phyloP scores from a whole-genome alignment of 768 basidiomycete genomes.

The Amanita rubescens region DNA sequence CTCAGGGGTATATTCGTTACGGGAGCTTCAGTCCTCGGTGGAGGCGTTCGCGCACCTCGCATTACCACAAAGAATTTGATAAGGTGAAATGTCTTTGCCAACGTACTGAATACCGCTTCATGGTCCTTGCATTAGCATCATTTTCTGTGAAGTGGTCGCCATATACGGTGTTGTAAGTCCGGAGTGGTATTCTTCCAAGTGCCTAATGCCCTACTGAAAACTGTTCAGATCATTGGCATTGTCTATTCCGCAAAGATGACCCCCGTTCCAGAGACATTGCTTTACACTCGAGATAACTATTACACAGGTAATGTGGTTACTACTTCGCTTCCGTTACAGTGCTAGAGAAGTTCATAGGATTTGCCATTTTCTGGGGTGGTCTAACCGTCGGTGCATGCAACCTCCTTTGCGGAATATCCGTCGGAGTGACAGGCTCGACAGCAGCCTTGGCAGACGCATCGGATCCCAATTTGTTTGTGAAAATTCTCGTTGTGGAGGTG shows the following conservation, averaged over 20 bases:
- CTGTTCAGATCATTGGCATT: slow-evolving; percentile 81
- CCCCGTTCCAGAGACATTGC: slow-evolving; percentile 48
- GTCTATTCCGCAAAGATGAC: slow-evolving; percentile 85
- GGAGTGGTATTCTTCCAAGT: not conserved
- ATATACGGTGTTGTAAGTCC: slow-evolving; percentile 88
- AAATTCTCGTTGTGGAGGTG: slow-evolving; percentile 94
- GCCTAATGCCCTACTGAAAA: not conserved
- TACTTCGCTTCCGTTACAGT: not conserved
- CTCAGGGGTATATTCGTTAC: slow-evolving; percentile 96
- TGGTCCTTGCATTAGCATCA: slow-evolving; percentile 56
- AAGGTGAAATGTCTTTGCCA: slow-evolving; percentile 44
- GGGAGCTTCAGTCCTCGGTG: slow-evolving; percentile 93
- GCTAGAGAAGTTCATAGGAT: slow-evolving; percentile 42
- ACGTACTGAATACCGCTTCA: not conserved
- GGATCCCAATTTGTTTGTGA: slow-evolving; percentile 91
- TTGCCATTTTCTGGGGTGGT: slow-evolving; percentile 95
- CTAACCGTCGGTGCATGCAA: slow-evolving; percentile 92
- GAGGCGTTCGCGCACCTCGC: slow-evolving; percentile 87
- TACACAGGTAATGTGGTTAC: slow-evolving; percentile 60
- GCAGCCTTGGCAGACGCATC: slow-evolving; percentile 94
- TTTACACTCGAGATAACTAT: slow-evolving; percentile 86
- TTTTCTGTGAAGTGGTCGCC: slow-evolving; percentile 99
- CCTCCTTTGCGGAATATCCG: slow-evolving; percentile 88
- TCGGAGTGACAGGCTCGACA: slow-evolving; percentile 92
- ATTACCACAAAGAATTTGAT: slow-evolving; percentile 98